Base-by-base conservation (phyloP, 106 monocot species). In the Dendrobium huoshanense region DNA sequence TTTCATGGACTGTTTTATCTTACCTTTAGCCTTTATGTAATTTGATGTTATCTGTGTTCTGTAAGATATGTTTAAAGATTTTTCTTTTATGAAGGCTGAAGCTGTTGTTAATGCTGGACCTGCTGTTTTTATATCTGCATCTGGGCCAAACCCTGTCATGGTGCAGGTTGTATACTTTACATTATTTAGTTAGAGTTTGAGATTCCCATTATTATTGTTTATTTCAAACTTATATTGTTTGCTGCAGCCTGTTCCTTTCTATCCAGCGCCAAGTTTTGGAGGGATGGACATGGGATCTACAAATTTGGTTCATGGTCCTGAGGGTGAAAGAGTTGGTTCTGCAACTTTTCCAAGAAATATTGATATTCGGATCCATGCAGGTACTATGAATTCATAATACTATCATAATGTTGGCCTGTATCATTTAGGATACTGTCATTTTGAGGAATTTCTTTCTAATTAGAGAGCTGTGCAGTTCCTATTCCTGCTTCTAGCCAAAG, bases 21-120 rank as follows among this genome's bases (percentile, higher is more conserved):
- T 44, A 43, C 15, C 17, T 43, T 75, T 5, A 41, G 19, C n/a
- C 74, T 77, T 47, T 48, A 64, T 68, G 64, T 80, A 45, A 5
- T 45, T n/a, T 76, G 5, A 4, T 55, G 18, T 48, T 77, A 16
- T 70, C 29, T 2, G 20, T 70, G 10, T 37, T 37, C 33, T 37
- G 3, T 15, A 44, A 42, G 19, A 74, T 44, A 75, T 67, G 58
- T 73, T 48, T n/a, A 42, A 55, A 1, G 25, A 17, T 56, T 20
- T 56, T 41, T 61, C 20, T 17, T 58, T 29, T 84, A 20, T 88
- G 41, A 80, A 95, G 95, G 80, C 82, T 55, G 98, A 99, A 84
- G 92, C 94, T 27, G 80, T 90, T 43, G 86, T 99, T 59, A 99
- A 93, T 82, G 87, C 95, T 82, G 98, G 98, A 73, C 95, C 98